These are phyloP conservation scores for Leccinum cinnamomeum DNA, from an alignment of 1,284 basidiomycete species.

Conservation along the genomic window DNA sequence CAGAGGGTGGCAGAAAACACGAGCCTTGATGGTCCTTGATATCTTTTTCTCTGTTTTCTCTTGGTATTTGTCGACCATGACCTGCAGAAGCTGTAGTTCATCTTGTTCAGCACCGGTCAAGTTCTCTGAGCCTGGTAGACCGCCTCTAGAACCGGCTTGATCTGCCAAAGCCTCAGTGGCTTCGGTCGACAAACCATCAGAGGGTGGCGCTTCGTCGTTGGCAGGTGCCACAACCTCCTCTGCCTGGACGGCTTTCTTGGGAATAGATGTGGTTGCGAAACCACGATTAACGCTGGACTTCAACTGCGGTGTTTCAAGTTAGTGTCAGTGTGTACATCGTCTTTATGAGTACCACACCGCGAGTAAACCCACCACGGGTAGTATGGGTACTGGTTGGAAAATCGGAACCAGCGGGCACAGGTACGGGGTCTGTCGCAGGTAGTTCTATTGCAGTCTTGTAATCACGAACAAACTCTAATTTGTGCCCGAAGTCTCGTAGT, in stretches of 20 bases:
- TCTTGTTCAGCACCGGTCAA: conserved; percentile 40
- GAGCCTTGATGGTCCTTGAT: conserved; percentile 54
- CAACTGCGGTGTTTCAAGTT: conserved; percentile 38
- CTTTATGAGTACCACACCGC: no score
- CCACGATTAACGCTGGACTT: conserved; percentile 69
- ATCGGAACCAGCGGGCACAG: neutral
- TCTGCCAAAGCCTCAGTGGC: conserved; percentile 2
- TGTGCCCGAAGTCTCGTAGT: neutral
- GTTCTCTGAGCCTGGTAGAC: conserved; percentile 25
- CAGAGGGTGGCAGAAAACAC: conserved; percentile 2
- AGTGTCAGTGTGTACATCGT: no score
- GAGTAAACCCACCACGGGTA: no score
- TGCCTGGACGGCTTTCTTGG: conserved; percentile 65
- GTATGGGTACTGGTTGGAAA: neutral
- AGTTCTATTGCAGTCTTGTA: neutral
- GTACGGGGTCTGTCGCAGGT: no score
- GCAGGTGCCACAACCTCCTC: conserved; percentile 22
- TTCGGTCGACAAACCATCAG: conserved; percentile 9
- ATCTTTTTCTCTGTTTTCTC: conserved; percentile 92
- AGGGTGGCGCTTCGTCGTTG: conserved; percentile 14
- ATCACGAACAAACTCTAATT: neutral
- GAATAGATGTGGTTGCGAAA: conserved; percentile 87
- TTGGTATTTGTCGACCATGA: conserved; percentile 78
- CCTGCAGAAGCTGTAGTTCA: conserved; percentile 58
- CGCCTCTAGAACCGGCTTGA: conserved; percentile 1